Base-by-base conservation (phyloP, 2,329 filamentous ascomycete genomes). In the Dothistroma pini region DNA sequence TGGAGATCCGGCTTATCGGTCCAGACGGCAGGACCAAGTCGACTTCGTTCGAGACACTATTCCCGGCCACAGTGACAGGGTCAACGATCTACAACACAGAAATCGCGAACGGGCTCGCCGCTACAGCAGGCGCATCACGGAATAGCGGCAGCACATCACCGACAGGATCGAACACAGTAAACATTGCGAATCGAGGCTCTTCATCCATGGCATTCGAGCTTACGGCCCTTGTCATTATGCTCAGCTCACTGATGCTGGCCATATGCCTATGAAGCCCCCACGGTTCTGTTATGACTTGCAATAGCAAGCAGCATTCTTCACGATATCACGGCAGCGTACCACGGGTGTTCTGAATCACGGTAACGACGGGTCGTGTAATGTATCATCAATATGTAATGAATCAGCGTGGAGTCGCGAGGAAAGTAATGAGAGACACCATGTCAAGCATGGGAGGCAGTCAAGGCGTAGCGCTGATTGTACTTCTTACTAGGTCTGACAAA, bases 31-130 rank as follows among this genome's bases (percentile, higher is more conserved):
- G 66, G 21, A 72, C 72, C 3, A 73, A 70, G 2, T 68, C 65
- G 4, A 73, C 71, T 8, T 53, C 59, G 16, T 67, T 62, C 57
- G 68, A 74, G 63, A 75, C 73, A 0, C 65, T 79, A 11, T 77
- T 78, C 61, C 75, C 76, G 6, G 76, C 75, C 1, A 75, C 74
- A 4, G 73, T 70, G 22, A 75, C 74, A 1, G 47, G 63, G 21
- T 31, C 56, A 8, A 72, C 68, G 6, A 59, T 63, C 3, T 65
- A 59, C 47, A 67, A 64, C 19, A 68, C 66, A 7, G 56, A 60
- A 2, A 50, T 31, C 16, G 38, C 53, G 29, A 25, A 32, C 14
- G 49, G 57, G 12, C 41, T 57, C 7, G 44, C 60, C 22, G 58
- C 63, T 9, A 66, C 58, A 11, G 54, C 25, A 35, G 57, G 54